phyloP scores from a whole-genome alignment of 2,329 filamentous ascomycete genomes.

The Fusarium virguliforme region DNA sequence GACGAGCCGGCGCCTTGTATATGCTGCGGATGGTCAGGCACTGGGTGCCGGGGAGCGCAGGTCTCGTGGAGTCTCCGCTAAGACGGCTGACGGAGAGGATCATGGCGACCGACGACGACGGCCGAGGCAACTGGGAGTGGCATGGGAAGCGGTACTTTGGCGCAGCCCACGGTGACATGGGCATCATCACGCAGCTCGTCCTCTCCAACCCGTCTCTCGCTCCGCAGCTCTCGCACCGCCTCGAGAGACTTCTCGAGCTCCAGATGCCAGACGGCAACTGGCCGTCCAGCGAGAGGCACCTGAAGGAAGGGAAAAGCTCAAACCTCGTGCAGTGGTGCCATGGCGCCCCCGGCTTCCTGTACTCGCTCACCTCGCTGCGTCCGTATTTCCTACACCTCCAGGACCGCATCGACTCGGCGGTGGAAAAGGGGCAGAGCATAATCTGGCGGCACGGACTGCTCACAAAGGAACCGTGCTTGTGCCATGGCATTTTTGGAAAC shows the following conservation, averaged over 20 bases:
- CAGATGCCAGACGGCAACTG: constrained; percentile 77
- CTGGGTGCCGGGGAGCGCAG: constrained; percentile 66
- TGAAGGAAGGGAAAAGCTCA: constrained; percentile 59
- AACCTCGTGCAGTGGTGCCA: constrained; percentile 77
- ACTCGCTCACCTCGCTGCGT: constrained; percentile 70
- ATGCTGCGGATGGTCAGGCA: constrained; percentile 75
- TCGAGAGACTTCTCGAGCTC: constrained; percentile 71
- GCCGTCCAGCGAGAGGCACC: constrained; percentile 66
- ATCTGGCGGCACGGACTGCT: constrained; percentile 72
- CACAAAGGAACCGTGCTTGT: constrained; percentile 76
- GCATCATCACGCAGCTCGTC: constrained; percentile 80
- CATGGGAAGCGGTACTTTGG: constrained; percentile 75
- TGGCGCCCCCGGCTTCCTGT: constrained; percentile 75
- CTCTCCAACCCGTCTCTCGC: constrained; percentile 71
- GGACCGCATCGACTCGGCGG: constrained; percentile 67
- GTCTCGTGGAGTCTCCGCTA: constrained; percentile 68
- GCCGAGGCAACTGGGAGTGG: constrained; percentile 72
- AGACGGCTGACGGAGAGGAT: constrained; percentile 73
- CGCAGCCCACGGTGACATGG: constrained; percentile 77
- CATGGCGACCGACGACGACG: constrained; percentile 64
- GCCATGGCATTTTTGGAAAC: constrained; percentile 77
- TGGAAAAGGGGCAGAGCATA: constrained; percentile 67
- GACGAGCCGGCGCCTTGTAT: constrained; percentile 78
- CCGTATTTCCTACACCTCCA: constrained; percentile 70
- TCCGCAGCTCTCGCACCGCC: constrained; percentile 65